A percentile compares a stretch with the other conserved stretches of the same genome.
Evolutionary conservation across 2,329 filamentous ascomycete species (phyloP).

Genomic region (Ascochyta clinopodiicola): DNA sequence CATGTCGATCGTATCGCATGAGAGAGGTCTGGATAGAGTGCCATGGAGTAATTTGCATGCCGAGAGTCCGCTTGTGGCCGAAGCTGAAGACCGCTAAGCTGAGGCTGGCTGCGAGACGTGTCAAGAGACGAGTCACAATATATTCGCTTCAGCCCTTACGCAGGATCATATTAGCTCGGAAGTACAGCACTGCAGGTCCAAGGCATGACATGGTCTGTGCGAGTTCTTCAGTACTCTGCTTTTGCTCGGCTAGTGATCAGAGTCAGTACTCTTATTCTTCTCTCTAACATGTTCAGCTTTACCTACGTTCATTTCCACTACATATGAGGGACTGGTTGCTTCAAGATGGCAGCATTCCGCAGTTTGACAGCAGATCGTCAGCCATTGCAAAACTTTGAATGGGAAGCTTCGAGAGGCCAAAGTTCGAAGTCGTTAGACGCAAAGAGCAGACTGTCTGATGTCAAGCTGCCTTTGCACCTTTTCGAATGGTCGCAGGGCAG

Average conservation of each 20-base stretch:
- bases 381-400: slow-evolving; percentile 21
- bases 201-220: not conserved
- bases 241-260: not conserved
- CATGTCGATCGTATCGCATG: not conserved
- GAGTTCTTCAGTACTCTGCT: not conserved
- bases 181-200: not conserved
- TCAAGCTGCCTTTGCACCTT: slow-evolving; percentile 21
- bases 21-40: slow-evolving; percentile 3
- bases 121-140: slow-evolving; percentile 10
- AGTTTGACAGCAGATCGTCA: slow-evolving; percentile 21
- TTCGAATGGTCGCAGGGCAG: slow-evolving; percentile 30
- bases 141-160: slow-evolving; percentile 1
- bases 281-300: not conserved
- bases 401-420: not conserved
- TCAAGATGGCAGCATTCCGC: slow-evolving; percentile 20
- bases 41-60: slow-evolving; percentile 4
- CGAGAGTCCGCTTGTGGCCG: not conserved
- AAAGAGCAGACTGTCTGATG: not conserved
- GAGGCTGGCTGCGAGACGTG: not conserved
- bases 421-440: not conserved
- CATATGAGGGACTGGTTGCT: not conserved
- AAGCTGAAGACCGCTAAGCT: slow-evolving; percentile 11
- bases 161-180: not conserved
- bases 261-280: not conserved
- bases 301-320: not conserved